These are phyloP conservation scores for Pyrenula aspistea DNA, from an alignment of 495 filamentous ascomycete genomes.

Conservation along the genomic window DNA sequence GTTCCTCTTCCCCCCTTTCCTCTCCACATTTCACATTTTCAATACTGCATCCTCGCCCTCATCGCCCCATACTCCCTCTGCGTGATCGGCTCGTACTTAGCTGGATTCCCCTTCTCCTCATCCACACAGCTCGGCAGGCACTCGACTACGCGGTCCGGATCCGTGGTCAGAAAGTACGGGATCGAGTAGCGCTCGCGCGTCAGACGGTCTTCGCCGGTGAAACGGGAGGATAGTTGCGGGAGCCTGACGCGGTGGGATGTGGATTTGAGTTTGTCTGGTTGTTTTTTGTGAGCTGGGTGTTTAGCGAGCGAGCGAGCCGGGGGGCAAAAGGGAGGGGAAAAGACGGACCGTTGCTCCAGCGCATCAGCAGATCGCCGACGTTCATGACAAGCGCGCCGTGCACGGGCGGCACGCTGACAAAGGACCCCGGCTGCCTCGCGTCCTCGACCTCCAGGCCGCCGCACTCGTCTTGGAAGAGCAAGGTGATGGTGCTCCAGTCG, in stretches of 20 bases:
- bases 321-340: not conserved
- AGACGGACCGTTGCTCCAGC: conserved; percentile 45
- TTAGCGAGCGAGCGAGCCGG: not conserved
- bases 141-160: conserved; percentile 41
- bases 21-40: too few relatives aligned
- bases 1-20: too few relatives aligned
- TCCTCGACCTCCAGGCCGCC: conserved; percentile 48
- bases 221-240: conserved; percentile 23
- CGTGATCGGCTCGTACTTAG: conserved; percentile 41
- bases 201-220: conserved; percentile 27
- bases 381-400: conserved; percentile 44
- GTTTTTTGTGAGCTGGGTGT: not conserved
- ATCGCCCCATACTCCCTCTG: conserved; percentile 38
- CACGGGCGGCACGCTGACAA: conserved; percentile 37
- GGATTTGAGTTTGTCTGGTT: conserved; percentile 35
- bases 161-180: conserved; percentile 47
- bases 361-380: conserved; percentile 46
- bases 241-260: conserved; percentile 43
- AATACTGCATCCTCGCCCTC: conserved; percentile 39
- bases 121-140: conserved; percentile 38
- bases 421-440: conserved; percentile 30
- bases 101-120: conserved; percentile 17
- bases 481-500: conserved; percentile 38
- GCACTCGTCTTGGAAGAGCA: conserved; percentile 40
- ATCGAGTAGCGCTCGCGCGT: conserved; percentile 46